Evolutionary conservation across 208 protist genomes (phyloP).

Genomic region (Tritrichomonas foetus): DNA sequence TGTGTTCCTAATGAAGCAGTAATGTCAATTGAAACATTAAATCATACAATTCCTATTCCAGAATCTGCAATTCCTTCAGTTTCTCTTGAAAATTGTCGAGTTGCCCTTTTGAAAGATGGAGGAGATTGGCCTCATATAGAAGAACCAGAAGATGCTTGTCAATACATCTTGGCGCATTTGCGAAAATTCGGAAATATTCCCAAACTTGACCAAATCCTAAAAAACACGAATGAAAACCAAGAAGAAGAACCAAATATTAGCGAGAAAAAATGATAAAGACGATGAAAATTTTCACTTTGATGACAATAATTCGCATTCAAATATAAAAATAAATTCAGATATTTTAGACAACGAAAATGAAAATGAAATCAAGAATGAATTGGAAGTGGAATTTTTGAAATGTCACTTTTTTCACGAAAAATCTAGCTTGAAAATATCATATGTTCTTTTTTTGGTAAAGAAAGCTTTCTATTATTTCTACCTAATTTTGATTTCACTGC

Average conservation of each 20-base stretch:
- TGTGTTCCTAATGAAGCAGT: neutral
- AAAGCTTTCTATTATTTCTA: no score
- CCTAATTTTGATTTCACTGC: no score
- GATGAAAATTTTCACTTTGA: no score
- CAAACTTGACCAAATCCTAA: neutral
- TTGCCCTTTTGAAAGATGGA: neutral
- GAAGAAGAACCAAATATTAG: no score
- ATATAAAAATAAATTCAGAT: no score
- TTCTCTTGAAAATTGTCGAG: neutral
- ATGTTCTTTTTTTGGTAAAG: no score
- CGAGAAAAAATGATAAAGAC: no score
- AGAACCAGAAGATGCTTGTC: neutral
- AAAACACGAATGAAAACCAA: no score
- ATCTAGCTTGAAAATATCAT: neutral
- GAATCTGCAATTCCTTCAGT: neutral
- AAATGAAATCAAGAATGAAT: no score
- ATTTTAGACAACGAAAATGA: no score
- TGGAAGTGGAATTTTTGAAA: no score
- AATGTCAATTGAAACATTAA: neutral
- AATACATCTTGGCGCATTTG: neutral
- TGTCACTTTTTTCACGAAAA: neutral
- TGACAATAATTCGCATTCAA: no score
- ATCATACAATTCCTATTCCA: neutral
- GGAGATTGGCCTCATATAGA: slow-evolving; percentile 38
- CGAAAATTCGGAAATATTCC: neutral